Evolutionary conservation across 2,329 filamentous ascomycete genomes (phyloP), one percentile per base, ranked within the genome.

Genomic region (Colletotrichum somersetense): DNA sequence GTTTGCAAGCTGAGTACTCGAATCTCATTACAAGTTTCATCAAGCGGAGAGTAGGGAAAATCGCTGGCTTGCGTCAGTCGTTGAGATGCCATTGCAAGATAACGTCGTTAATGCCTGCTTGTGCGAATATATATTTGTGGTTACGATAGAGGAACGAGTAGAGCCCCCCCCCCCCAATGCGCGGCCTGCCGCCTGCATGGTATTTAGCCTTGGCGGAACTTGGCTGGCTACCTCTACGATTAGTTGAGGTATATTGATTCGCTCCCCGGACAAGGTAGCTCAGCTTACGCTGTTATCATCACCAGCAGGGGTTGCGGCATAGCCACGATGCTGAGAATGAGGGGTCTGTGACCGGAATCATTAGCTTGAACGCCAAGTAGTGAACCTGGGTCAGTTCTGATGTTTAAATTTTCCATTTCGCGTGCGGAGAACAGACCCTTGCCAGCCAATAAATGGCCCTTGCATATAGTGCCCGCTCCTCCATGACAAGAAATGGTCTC

Each of bases 1-100:
- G 52, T 59, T 44, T 69, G 67, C 33, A 69, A 44, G 44, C 30
- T 69, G 33, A 69, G 67, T 16, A 69, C 67, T 5, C 67, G 62
- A 16, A 69, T 69, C 62, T 69, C 67, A 20, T 69, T 69, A 8
- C 44, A 44, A 8, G n/a, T 26, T 12, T 69, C 67, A 30, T 70
- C 20, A 14, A 70, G 62, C 7, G 67, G 30, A 5, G 23, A 23
- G 33, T 70, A 70, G 18, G 35, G 38, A 4, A 66, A 70, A 10
- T 20, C 18, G 20, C 35, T 38, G 50, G 16, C 3, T 42, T 20
- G 23, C 8, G 16, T 61, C 16, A 30, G 30, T 18, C 18, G 26
- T 33, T 48, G 44, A n/a, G 38, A 48, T 26, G 62, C 46, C 67
- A 70, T 66, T 8, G 2, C 44, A 5, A 3, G 5, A 16, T n/a